Percentiles rank a stretch among this genome's conserved stretches.
Conservation (phyloP, 2,329 filamentous ascomycete species). For the Ilyonectria mors-panacis region DNA sequence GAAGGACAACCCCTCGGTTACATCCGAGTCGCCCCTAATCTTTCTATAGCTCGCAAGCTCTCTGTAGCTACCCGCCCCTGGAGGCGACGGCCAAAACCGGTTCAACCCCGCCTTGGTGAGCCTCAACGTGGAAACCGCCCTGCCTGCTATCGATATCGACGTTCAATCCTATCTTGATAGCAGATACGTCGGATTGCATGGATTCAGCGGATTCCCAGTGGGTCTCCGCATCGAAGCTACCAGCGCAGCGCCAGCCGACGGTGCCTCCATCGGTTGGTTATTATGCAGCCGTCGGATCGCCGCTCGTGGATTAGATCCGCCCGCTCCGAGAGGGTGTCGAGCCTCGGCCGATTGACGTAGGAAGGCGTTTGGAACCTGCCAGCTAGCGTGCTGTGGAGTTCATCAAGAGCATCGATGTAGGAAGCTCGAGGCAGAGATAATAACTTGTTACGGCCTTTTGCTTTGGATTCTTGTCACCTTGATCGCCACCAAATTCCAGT, state of each 20-base stretch:
- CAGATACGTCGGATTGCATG: background rate
- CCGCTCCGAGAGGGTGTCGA: background rate
- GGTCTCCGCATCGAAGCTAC: background rate
- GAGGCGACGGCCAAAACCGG: background rate
- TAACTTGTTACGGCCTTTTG: background rate
- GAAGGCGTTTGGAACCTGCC: background rate
- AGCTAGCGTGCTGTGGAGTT: background rate
- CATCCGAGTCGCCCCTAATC: too few species aligned
- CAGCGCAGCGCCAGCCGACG: background rate
- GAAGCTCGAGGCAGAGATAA: background rate
- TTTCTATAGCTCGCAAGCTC: background rate
- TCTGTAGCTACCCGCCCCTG: background rate
- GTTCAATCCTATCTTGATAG: background rate
- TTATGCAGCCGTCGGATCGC: conserved; percentile 17
- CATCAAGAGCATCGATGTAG: background rate
- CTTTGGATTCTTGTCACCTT: background rate
- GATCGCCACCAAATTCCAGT: background rate
- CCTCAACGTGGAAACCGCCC: background rate
- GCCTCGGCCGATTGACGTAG: background rate
- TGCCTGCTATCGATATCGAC: background rate
- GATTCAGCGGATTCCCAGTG: background rate
- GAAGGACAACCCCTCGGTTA: too few species aligned
- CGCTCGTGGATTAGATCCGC: background rate
- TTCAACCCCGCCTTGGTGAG: background rate
- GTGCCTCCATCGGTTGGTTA: background rate